A percentile compares a stretch with the other conserved stretches of the same genome.
These are phyloP conservation scores for Dicorynia guianensis DNA, from an alignment of 306 rosid genomes.

Conservation along the genomic window DNA sequence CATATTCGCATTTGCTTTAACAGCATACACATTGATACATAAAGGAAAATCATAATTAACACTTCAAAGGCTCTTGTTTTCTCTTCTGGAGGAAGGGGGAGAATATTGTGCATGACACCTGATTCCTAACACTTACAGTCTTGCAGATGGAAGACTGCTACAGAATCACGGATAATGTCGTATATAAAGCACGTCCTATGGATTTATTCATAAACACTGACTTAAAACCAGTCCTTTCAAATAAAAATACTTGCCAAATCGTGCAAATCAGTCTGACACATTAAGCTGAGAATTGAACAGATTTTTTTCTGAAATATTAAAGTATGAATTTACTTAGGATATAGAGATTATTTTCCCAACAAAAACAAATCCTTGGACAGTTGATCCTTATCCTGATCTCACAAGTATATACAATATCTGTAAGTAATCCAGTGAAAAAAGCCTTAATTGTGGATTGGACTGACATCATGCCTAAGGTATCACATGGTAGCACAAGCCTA, in stretches of 20 bases:
- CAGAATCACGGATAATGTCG: background rate
- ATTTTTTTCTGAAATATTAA: too few species aligned
- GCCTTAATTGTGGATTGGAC: constrained; percentile 16
- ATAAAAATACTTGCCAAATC: background rate
- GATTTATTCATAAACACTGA: constrained; percentile 3
- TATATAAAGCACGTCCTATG: constrained; percentile 8
- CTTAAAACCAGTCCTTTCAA: constrained; percentile 1
- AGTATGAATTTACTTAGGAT: background rate
- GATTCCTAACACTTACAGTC: background rate
- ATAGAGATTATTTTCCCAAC: background rate
- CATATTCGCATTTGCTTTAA: constrained; percentile 22
- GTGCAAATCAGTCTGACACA: background rate
- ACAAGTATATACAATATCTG: constrained; percentile 27
- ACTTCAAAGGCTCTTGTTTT: background rate
- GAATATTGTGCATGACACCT: background rate
- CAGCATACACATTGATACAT: constrained; percentile 4
- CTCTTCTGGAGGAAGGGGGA: background rate
- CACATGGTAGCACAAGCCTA: constrained; percentile 13
- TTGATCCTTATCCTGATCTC: constrained; percentile 24
- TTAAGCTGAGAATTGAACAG: too few species aligned
- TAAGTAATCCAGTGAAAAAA: constrained; percentile 7
- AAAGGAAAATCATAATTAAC: constrained; percentile 5
- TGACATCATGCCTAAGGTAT: background rate
- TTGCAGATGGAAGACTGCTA: background rate
- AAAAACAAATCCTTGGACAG: constrained; percentile 1